Percentiles rank a stretch among this genome's conserved stretches.
These are phyloP conservation scores for Musa acuminata DNA, from an alignment of 176 grass and related monocot genomes.

Conservation along the genomic window DNA sequence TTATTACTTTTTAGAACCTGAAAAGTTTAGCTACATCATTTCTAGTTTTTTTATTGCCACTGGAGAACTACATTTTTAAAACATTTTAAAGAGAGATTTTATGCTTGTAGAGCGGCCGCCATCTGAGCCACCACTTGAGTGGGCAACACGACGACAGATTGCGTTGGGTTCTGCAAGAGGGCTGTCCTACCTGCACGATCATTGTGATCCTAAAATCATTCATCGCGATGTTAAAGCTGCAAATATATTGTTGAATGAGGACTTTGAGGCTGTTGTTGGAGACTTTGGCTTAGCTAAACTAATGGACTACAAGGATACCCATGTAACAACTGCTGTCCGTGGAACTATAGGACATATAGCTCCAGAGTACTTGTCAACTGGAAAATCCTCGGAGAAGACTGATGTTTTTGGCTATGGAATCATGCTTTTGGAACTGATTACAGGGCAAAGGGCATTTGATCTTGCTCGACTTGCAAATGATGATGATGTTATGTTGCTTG, in stretches of 20 bases:
- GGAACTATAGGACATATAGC: constrained; percentile 17
- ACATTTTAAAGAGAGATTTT: background rate
- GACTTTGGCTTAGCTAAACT: constrained; percentile 16
- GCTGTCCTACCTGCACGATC: constrained; percentile 15
- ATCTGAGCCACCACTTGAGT: constrained; percentile 15
- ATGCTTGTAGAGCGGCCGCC: constrained; percentile 3
- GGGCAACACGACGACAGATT: constrained; percentile 7
- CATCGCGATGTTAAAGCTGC: constrained; percentile 19
- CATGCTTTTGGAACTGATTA: constrained; percentile 22
- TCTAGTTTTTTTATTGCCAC: background rate
- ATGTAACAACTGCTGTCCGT: constrained; percentile 14
- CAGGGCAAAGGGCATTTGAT: constrained; percentile 16
- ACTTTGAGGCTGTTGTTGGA: constrained; percentile 18
- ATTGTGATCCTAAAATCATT: constrained; percentile 19
- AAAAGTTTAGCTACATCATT: background rate
- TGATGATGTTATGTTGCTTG: constrained; percentile 20
- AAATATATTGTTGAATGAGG: constrained; percentile 16
- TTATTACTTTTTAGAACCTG: background rate
- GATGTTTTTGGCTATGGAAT: constrained; percentile 20
- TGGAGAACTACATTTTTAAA: background rate
- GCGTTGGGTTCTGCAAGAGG: constrained; percentile 12
- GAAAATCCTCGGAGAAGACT: constrained; percentile 17
- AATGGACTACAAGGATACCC: constrained; percentile 18
- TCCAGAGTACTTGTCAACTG: constrained; percentile 13
- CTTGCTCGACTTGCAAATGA: constrained; percentile 19